Evolutionary conservation across 208 protist species (phyloP).

Genomic region (Blechomonas ayalai): DNA sequence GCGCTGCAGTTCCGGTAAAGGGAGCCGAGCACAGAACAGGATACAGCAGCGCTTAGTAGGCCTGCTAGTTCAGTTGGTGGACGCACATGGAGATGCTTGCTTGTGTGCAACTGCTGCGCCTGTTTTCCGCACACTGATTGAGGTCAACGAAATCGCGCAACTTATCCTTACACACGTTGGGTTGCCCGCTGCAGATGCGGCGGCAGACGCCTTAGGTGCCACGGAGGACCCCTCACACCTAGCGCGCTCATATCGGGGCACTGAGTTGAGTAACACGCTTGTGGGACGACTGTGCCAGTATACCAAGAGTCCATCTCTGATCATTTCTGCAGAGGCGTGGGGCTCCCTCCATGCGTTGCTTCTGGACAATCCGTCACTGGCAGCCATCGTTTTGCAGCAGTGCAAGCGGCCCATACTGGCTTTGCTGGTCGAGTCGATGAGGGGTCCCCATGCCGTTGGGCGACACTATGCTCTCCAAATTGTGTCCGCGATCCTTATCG

Average conservation of each 20-base stretch:
- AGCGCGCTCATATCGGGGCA: too few species aligned
- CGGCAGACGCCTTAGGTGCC: neutral
- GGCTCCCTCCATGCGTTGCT: conserved; percentile 25
- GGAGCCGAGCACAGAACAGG: too few species aligned
- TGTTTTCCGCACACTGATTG: conserved; percentile 15
- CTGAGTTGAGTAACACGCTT: too few species aligned
- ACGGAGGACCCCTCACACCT: too few species aligned
- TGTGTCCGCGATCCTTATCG: conserved; percentile 18
- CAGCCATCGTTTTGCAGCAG: conserved; percentile 19
- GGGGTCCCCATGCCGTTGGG: conserved; percentile 16
- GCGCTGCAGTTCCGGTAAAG: too few species aligned
- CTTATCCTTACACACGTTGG: conserved; percentile 8
- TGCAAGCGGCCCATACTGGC: conserved; percentile 18
- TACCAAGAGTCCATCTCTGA: conserved; percentile 16
- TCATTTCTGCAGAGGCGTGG: conserved; percentile 45
- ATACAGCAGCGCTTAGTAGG: too few species aligned
- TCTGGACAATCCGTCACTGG: conserved; percentile 15
- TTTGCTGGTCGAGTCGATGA: conserved; percentile 9
- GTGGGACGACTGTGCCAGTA: too few species aligned
- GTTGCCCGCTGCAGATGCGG: neutral
- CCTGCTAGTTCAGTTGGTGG: conserved; percentile 12
- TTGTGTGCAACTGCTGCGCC: conserved; percentile 24
- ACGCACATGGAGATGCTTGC: conserved; percentile 19
- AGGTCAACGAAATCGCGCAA: conserved; percentile 10
- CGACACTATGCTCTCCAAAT: conserved; percentile 24